Conservation (phyloP, 2,329 filamentous ascomycete genomes). For the Capronia coronata region DNA sequence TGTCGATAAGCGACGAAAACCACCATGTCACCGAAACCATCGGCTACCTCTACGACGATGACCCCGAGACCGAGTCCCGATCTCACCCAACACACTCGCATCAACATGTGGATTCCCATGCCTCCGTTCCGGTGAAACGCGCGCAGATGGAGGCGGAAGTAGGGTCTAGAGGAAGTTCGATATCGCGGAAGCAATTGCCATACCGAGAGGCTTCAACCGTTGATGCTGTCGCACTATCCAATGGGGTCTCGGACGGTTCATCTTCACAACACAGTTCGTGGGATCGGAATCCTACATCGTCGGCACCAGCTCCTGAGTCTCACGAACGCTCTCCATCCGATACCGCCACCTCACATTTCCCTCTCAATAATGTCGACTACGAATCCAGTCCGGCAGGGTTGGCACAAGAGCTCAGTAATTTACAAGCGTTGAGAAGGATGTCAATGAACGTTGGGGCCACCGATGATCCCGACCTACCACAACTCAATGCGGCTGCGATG, state of each 20-base stretch:
- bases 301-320: slow-evolving; percentile 51
- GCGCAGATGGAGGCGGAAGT: slow-evolving; percentile 4
- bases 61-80: slow-evolving; percentile 42
- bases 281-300: slow-evolving; percentile 48
- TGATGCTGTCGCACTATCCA: slow-evolving; percentile 22
- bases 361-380: slow-evolving; percentile 78
- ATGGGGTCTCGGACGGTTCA: slow-evolving; percentile 32
- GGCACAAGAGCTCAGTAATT: slow-evolving; percentile 83
- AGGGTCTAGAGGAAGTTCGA: slow-evolving; percentile 12
- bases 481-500: slow-evolving; percentile 37
- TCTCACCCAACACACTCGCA: slow-evolving; percentile 3
- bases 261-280: slow-evolving; percentile 31
- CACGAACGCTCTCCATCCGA: slow-evolving; percentile 49
- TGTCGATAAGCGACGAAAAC: slow-evolving; percentile 76
- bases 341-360: slow-evolving; percentile 56
- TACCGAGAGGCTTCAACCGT: slow-evolving; percentile 19
- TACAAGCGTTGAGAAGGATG: slow-evolving; percentile 83
- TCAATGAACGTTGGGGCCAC: slow-evolving; percentile 79
- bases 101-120: slow-evolving; percentile 6
- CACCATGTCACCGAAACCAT: slow-evolving; percentile 95
- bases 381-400: slow-evolving; percentile 85
- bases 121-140: slow-evolving; percentile 11
- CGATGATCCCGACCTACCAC: slow-evolving; percentile 51
- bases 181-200: slow-evolving; percentile 17
- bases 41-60: slow-evolving; percentile 77